These are phyloP conservation scores for Emericellopsis terricola DNA, from an alignment of 495 filamentous ascomycete genomes.

Conservation along the genomic window DNA sequence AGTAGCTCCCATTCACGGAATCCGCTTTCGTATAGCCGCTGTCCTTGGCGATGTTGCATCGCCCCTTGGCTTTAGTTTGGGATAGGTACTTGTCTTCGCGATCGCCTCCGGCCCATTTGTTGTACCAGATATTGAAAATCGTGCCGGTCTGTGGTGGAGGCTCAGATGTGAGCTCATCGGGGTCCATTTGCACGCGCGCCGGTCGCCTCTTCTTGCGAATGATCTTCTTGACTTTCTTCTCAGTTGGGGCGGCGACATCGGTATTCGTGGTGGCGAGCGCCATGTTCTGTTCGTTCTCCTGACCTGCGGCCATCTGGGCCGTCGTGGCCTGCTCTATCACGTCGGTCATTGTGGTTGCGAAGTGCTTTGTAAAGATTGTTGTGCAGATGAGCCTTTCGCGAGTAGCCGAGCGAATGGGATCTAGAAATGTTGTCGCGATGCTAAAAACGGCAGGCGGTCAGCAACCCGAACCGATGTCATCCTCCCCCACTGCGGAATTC, in stretches of 20 bases:
- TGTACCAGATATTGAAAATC: slow-evolving; percentile 91
- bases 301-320: slow-evolving; percentile 1
- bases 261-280: slow-evolving; percentile 19
- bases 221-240: slow-evolving; percentile 47
- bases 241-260: slow-evolving; percentile 26
- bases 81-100: slow-evolving; percentile 78
- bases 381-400: no score
- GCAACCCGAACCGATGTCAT: no score
- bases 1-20: slow-evolving; percentile 53
- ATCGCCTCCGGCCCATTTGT: slow-evolving; percentile 90
- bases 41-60: slow-evolving; percentile 70
- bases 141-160: slow-evolving; percentile 81
- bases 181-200: slow-evolving; percentile 61
- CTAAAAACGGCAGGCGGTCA: slow-evolving; percentile 2
- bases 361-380: no score
- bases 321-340: no score
- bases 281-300: slow-evolving; percentile 7
- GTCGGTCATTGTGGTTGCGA: no score
- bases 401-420: no score
- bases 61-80: slow-evolving; percentile 47
- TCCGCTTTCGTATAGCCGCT: slow-evolving; percentile 83
- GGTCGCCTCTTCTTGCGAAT: slow-evolving; percentile 48
- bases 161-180: slow-evolving; percentile 55
- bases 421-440: no score
- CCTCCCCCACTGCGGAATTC: no score